Evolutionary conservation across 129 eudicot species (phyloP).

Genomic region (Mikania micrantha): DNA sequence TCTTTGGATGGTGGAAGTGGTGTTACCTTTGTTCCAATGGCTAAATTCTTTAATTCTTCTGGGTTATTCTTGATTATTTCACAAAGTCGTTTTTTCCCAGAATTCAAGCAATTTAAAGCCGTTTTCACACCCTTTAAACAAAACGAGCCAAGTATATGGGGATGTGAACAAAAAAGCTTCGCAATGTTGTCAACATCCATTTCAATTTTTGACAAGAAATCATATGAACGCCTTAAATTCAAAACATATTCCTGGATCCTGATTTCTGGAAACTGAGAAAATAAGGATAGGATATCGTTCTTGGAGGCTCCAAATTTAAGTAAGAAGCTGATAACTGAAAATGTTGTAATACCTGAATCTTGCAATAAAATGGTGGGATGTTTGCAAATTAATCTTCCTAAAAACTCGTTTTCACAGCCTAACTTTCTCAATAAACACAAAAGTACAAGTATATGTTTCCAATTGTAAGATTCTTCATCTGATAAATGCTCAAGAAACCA

Average conservation of each 20-base stretch:
- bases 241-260: conserved; percentile 26
- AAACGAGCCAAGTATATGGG: conserved; percentile 52
- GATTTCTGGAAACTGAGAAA: conserved; percentile 40
- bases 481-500: conserved; percentile 55
- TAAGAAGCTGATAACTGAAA: conserved; percentile 38
- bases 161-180: conserved; percentile 38
- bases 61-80: conserved; percentile 56
- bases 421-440: conserved; percentile 33
- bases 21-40: conserved; percentile 34
- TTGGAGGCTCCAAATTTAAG: conserved; percentile 54
- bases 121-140: conserved; percentile 40
- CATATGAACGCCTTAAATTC: conserved; percentile 45
- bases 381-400: conserved; percentile 29
- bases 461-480: conserved; percentile 40
- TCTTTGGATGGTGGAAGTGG: conserved; percentile 26
- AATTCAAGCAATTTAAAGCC: conserved; percentile 31
- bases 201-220: conserved; percentile 44
- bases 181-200: conserved; percentile 50
- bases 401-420: conserved; percentile 38
- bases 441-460: conserved; percentile 51
- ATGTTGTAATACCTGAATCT: conserved; percentile 37
- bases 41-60: conserved; percentile 43
- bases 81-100: conserved; percentile 50
- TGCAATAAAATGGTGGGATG: conserved; percentile 54
- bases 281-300: conserved; percentile 34